These are phyloP conservation scores for Backusella macrospora DNA, from an alignment of 192 early-diverging fungal genomes.

Conservation along the genomic window DNA sequence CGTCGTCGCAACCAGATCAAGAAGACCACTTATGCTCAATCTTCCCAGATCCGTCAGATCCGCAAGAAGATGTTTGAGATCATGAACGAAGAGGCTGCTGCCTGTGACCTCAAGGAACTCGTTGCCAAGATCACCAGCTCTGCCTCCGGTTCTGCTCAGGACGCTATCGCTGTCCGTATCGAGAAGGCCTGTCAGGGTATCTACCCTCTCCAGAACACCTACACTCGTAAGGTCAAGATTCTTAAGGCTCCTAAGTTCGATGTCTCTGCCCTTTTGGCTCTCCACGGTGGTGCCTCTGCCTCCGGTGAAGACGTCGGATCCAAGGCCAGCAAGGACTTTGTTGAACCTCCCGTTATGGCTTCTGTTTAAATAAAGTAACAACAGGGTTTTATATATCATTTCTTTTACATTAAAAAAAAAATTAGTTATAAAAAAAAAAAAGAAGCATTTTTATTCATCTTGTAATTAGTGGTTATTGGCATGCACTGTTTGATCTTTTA, in stretches of 20 bases:
- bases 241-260: conserved; percentile 97
- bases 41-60: conserved; percentile 95
- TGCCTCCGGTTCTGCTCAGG: conserved; percentile 48
- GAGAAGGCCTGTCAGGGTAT: conserved; percentile 96
- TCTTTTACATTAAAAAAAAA: no score
- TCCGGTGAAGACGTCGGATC: conserved; percentile 82
- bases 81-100: conserved; percentile 81
- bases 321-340: conserved; percentile 75
- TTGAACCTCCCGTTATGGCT: conserved; percentile 74
- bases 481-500: no score
- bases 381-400: not conserved
- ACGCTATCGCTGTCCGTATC: conserved; percentile 96
- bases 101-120: conserved; percentile 92
- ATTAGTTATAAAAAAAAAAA: no score
- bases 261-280: conserved; percentile 93
- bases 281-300: conserved; percentile 85
- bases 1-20: conserved; percentile 91
- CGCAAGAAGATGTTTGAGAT: conserved; percentile 99
- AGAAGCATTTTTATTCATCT: no score
- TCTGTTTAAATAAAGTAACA: conserved; percentile 18
- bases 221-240: conserved; percentile 98
- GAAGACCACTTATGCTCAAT: conserved; percentile 98
- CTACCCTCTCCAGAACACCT: conserved; percentile 97
- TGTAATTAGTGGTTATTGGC: no score
- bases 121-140: conserved; percentile 91